Conservation (phyloP, 2,329 filamentous ascomycete genomes). For the Macrophomina phaseolina region DNA sequence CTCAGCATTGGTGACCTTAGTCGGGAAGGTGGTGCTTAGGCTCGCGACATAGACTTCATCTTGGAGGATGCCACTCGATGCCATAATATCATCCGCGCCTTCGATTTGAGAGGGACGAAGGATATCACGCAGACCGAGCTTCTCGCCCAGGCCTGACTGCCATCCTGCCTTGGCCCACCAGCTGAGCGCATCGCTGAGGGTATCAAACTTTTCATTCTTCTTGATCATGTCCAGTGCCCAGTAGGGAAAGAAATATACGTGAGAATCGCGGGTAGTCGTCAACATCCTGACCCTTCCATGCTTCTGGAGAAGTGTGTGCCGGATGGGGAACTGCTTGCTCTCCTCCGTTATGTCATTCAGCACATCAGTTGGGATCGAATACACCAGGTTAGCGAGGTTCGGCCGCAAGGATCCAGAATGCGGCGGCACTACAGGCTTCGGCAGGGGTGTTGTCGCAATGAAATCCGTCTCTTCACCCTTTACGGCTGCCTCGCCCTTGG, state of each 20-base stretch:
- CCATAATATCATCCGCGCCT: slow-evolving; percentile 37
- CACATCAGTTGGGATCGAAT: slow-evolving; percentile 86
- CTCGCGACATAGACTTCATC: slow-evolving; percentile 61
- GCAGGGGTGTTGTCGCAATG: slow-evolving; percentile 75
- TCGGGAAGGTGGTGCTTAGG: slow-evolving; percentile 56
- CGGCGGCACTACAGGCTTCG: slow-evolving; percentile 62
- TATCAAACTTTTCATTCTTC: slow-evolving; percentile 81
- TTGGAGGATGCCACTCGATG: slow-evolving; percentile 43
- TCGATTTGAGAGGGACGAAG: slow-evolving; percentile 59
- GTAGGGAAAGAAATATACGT: slow-evolving; percentile 91
- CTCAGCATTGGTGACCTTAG: slow-evolving; percentile 9
- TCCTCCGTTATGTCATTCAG: slow-evolving; percentile 82
- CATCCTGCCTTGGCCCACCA: slow-evolving; percentile 96
- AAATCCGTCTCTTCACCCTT: slow-evolving; percentile 96
- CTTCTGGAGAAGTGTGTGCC: slow-evolving; percentile 75
- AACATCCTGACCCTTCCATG: slow-evolving; percentile 80
- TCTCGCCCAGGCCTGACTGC: slow-evolving; percentile 80
- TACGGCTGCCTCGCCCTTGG: slow-evolving; percentile 74
- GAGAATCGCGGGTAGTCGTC: slow-evolving; percentile 84
- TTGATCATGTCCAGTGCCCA: slow-evolving; percentile 89
- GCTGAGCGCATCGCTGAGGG: slow-evolving; percentile 84
- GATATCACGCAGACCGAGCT: slow-evolving; percentile 73
- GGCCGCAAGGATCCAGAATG: slow-evolving; percentile 69
- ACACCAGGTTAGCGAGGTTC: slow-evolving; percentile 77
- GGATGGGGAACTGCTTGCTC: slow-evolving; percentile 73